phyloP scores from a whole-genome alignment of 805 yeast species.

The Candida mattraensis region DNA sequence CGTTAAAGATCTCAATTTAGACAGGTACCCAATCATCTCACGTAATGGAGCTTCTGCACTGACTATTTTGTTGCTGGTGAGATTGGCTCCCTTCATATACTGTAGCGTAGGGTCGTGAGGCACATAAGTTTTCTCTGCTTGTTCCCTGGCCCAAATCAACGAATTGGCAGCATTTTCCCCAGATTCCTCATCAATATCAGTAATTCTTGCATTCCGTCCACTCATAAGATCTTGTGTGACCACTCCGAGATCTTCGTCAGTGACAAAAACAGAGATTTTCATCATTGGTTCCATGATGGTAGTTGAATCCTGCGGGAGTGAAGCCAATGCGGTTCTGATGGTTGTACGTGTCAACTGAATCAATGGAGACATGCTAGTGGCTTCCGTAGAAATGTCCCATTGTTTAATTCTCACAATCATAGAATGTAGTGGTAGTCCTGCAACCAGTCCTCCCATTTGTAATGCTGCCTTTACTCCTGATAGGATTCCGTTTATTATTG shows the following conservation, averaged over 20 bases:
- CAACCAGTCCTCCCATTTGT: slow-evolving; percentile 65
- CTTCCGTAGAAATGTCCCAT: slow-evolving; percentile 57
- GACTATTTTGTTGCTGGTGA: slow-evolving; percentile 50
- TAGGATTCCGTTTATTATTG: slow-evolving; percentile 51
- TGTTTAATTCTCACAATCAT: slow-evolving; percentile 51
- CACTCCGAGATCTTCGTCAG: slow-evolving; percentile 72
- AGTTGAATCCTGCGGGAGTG: slow-evolving; percentile 34
- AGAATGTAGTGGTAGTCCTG: slow-evolving; percentile 60
- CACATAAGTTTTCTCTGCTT: slow-evolving; percentile 62
- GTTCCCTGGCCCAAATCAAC: slow-evolving; percentile 48
- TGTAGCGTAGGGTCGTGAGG: slow-evolving; percentile 75
- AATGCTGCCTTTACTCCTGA: slow-evolving; percentile 62
- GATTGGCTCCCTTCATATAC: slow-evolving; percentile 26
- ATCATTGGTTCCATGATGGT: slow-evolving; percentile 84
- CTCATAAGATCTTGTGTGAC: slow-evolving; percentile 84
- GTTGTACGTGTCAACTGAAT: slow-evolving; percentile 48
- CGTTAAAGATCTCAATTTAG: slow-evolving; percentile 74
- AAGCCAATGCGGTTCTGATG: slow-evolving; percentile 38
- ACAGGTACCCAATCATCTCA: slow-evolving; percentile 88
- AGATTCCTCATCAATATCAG: slow-evolving; percentile 66
- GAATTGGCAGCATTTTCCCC: slow-evolving; percentile 31
- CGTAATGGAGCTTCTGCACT: slow-evolving; percentile 82
- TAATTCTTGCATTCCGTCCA: slow-evolving; percentile 71
- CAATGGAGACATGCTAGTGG: slow-evolving; percentile 38
- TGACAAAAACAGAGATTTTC: slow-evolving; percentile 66